phyloP scores from a whole-genome alignment of 129 eudicot genomes.

The Solidago caesia region DNA sequence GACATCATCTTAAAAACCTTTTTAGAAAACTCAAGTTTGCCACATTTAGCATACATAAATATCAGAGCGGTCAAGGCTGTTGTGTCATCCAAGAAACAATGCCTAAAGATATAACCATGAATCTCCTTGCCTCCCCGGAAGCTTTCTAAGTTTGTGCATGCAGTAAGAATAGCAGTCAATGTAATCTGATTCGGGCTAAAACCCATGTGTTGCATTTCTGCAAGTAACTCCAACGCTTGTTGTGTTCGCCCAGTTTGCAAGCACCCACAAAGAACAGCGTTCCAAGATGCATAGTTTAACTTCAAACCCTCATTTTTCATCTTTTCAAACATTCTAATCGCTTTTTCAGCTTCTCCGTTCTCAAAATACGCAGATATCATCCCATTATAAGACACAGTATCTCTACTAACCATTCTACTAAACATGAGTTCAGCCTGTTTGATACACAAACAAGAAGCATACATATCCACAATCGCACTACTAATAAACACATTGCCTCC shows the following conservation, averaged over 20 bases:
- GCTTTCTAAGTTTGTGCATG: constrained; percentile 57
- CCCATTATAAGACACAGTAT: constrained; percentile 54
- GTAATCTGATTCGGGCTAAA: constrained; percentile 70
- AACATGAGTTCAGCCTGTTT: constrained; percentile 48
- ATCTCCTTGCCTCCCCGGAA: constrained; percentile 74
- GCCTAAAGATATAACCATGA: constrained; percentile 59
- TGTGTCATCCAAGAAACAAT: constrained; percentile 45
- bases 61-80: constrained; percentile 61
- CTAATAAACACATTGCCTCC: constrained; percentile 44
- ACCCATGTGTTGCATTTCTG: constrained; percentile 57
- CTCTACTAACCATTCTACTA: constrained; percentile 41
- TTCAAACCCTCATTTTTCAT: constrained; percentile 46
- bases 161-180: constrained; percentile 54
- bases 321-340: constrained; percentile 36
- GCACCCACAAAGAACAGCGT: constrained; percentile 65
- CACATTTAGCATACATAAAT: constrained; percentile 78
- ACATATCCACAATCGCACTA: constrained; percentile 67
- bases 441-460: constrained; percentile 50
- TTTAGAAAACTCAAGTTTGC: constrained; percentile 49
- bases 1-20: constrained; percentile 48
- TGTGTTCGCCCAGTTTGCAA: constrained; percentile 55
- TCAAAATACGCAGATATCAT: constrained; percentile 58
- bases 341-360: constrained; percentile 48
- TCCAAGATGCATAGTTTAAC: constrained; percentile 68
- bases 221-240: constrained; percentile 54